phyloP scores from a whole-genome alignment of 176 grass and related monocot species.

The Ensete glaucum region DNA sequence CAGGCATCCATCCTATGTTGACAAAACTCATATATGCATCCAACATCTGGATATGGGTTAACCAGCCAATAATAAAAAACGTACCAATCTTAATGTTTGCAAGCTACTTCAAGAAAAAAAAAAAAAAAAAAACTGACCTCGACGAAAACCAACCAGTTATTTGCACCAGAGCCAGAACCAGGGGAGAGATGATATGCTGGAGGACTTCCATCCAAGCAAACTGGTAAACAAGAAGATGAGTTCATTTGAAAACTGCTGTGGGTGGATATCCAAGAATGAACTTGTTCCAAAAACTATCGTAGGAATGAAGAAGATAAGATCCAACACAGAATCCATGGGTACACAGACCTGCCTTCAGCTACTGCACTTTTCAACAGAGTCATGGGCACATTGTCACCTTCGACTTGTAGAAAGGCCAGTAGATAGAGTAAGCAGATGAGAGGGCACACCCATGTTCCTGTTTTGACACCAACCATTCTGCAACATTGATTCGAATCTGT shows the following conservation, averaged over 20 bases:
- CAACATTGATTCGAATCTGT: not conserved
- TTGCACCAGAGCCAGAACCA: constrained; percentile 53
- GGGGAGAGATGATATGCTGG: constrained; percentile 60
- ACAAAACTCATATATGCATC: no score
- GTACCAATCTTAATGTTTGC: no score
- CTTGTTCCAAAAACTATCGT: no score
- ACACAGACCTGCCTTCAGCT: constrained; percentile 41
- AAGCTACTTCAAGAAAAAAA: not conserved
- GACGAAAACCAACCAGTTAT: constrained; percentile 69
- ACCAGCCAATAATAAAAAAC: no score
- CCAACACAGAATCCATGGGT: not conserved
- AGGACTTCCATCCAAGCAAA: constrained; percentile 59
- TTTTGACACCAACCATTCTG: constrained; percentile 22
- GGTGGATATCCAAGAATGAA: no score
- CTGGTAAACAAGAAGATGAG: constrained; percentile 3
- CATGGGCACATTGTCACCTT: constrained; percentile 35
- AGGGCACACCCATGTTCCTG: constrained; percentile 15
- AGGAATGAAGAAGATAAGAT: no score
- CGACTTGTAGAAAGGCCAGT: constrained; percentile 12
- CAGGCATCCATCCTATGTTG: no score
- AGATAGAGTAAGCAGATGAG: constrained; percentile 18
- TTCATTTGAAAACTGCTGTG: not conserved
- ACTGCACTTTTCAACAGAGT: constrained; percentile 42
- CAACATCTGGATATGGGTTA: no score
- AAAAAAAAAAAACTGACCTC: constrained; percentile 29